Evolutionary conservation across 257 asterid species (phyloP), one percentile per base, ranked within the genome.

Genomic region (Scutellaria baicalensis): DNA sequence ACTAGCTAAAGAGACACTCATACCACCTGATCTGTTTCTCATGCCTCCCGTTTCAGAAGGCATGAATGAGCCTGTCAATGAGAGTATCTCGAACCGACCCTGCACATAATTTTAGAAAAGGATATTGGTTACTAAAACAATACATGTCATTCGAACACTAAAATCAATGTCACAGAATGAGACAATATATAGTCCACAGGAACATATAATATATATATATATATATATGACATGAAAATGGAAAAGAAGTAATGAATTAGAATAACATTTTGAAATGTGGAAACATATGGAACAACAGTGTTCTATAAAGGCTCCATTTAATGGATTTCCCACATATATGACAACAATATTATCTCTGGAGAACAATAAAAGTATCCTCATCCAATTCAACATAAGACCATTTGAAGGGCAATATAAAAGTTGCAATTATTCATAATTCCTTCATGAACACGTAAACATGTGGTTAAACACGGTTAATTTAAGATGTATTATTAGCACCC

Each of bases 31-130:
- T 77, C 97, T 77, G 77, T 89, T 91, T 73, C 90, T 89, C 79
- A 91, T 87, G 58, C 97, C 97, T 52, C 97, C 97, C 16, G 70
- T 83, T 74, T 93, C 98, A 0, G 89, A 80, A 45, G 96, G 96
- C 94, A 84, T 85, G 69, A 90, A 93, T 8, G 97, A 93, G 64
- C 98, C 98, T 0, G 84, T 84, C 82, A 93, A 79, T 0, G 98
- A 90, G 3, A 93, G 89, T 73, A 93, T 93, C 89, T 93, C 98
- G 69, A 93, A 93, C 0, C 93, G 96, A 27, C 97, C 98, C 98
- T 93, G 70, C 57, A 31, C 8, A 47, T 8, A 20, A 12, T 44
- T 10, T 44, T 27, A 27, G 4, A 3, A 27, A 27, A 27, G 33
- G 33, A 27, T 27, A 27, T 27, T 27, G 33, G 33, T 27, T 27